These are phyloP conservation scores for Sonneratia alba DNA, from an alignment of 345 rosid genomes.

Conservation along the genomic window DNA sequence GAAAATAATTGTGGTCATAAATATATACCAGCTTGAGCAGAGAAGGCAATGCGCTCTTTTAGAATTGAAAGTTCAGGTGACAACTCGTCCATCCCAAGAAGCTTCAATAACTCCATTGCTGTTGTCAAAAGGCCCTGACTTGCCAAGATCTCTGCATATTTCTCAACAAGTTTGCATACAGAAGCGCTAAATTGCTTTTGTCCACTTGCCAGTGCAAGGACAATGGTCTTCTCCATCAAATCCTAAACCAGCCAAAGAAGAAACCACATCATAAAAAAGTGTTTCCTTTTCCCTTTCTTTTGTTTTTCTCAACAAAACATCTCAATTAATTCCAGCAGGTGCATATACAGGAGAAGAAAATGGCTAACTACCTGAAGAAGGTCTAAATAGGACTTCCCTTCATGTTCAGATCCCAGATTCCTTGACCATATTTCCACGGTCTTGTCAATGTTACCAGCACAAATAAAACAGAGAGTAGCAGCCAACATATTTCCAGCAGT, in stretches of 20 bases:
- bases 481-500: slow-evolving; percentile 70
- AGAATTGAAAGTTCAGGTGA: slow-evolving; percentile 81
- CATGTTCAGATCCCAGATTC: slow-evolving; percentile 52
- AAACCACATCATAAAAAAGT: slow-evolving; percentile 6
- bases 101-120: slow-evolving; percentile 92
- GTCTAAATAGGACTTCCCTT: slow-evolving; percentile 74
- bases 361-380: slow-evolving; percentile 69
- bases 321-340: too few species aligned
- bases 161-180: slow-evolving; percentile 91
- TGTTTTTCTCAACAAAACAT: neutral
- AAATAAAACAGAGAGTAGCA: slow-evolving; percentile 91
- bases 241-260: slow-evolving; percentile 43
- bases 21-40: slow-evolving; percentile 58
- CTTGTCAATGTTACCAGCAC: slow-evolving; percentile 95
- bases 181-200: slow-evolving; percentile 86
- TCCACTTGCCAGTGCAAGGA: slow-evolving; percentile 88
- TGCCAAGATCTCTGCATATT: slow-evolving; percentile 93
- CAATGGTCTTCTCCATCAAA: slow-evolving; percentile 98
- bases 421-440: slow-evolving; percentile 99
- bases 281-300: neutral
- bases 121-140: slow-evolving; percentile 83
- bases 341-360: neutral
- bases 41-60: slow-evolving; percentile 70
- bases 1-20: slow-evolving; percentile 3
- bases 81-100: slow-evolving; percentile 73